Evolutionary conservation across 805 yeast species (phyloP), one percentile per base, ranked within the genome.

Genomic region (Naumovozyma dairenensis): DNA sequence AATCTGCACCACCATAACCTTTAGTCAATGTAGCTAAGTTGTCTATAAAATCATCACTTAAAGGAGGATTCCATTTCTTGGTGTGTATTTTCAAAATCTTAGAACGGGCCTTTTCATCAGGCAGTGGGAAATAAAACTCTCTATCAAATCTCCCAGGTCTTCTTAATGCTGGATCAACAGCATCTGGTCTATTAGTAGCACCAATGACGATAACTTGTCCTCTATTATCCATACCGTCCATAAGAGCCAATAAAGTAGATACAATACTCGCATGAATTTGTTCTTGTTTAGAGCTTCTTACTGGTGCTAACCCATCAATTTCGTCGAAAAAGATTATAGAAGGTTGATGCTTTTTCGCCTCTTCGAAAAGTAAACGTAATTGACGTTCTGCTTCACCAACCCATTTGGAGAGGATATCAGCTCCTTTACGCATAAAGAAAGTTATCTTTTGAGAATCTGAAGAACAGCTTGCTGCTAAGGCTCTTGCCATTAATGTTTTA

Each of bases 171-270:
- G 98, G 96, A 59, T 92, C 98, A n/a, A 92, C 83, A 0, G 96
- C 82, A 60, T 92, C 97, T 0, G 98, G 98, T 51, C 98, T 67
- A 60, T 92, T 92, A 0, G 98, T 92, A 1, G 98, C 98, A 38
- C 98, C 98, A 46, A 92, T 87, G 2, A 92, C 96, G 43, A 92
- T 89, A 14, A 92, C 97, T 55, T 92, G 97, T 6, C 98, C 98
- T 55, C 97, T 74, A 46, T 86, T 86, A 55, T 89, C 97, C 97
- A 92, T 92, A 48, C 98, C 98, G 58, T 92, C 98, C 98, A 92
- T 92, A 33, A 92, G 63, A 0, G 98, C 97, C 43, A 92, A 70
- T 49, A 92, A 63, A 0, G 98, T 92, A 4, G 96, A 86, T 2
- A 92, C 98, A 39, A 92, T 92, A 42, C 94, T 81, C 3, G 98